phyloP scores from a whole-genome alignment of 139 green algal species.

The Spirogloea muscicola region DNA sequence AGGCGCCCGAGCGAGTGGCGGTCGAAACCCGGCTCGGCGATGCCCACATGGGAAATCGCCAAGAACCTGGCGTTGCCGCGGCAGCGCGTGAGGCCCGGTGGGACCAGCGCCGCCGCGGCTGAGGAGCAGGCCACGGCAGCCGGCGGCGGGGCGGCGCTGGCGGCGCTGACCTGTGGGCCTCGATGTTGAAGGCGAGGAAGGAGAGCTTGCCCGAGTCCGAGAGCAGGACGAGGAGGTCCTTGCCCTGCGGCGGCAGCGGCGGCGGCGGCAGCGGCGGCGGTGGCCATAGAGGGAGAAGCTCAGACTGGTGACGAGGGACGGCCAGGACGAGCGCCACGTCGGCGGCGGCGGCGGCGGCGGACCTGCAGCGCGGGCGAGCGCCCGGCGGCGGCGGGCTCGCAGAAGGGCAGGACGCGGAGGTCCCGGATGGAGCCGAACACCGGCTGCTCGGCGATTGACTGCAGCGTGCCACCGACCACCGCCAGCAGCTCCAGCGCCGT shows the following conservation, averaged over 20 bases:
- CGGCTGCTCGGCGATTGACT: constrained; percentile 39
- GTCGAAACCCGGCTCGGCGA: constrained; percentile 17
- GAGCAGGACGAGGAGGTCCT: constrained; percentile 36
- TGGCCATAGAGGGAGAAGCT: neutral
- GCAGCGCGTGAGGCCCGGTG: too few species aligned
- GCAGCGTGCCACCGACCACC: neutral
- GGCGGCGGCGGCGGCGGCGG: neutral
- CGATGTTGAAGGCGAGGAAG: constrained; percentile 33
- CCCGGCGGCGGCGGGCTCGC: neutral
- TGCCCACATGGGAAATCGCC: constrained; percentile 22
- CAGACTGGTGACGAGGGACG: neutral
- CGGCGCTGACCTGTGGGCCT: constrained; percentile 24
- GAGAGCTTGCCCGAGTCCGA: constrained; percentile 46
- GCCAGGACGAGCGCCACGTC: neutral
- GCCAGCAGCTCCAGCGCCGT: constrained; percentile 33
- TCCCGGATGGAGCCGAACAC: constrained; percentile 45
- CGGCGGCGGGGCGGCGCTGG: neutral
- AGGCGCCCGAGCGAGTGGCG: constrained; percentile 4
- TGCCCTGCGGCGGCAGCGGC: constrained; percentile 13
- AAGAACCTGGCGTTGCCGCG: too few species aligned
- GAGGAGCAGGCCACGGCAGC: neutral
- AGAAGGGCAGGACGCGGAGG: constrained; percentile 27
- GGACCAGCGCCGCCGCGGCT: neutral
- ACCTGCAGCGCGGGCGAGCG: neutral
- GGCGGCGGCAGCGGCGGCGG: neutral